Conservation (phyloP, 2,329 filamentous ascomycete species). For the Monosporascus ibericus region DNA sequence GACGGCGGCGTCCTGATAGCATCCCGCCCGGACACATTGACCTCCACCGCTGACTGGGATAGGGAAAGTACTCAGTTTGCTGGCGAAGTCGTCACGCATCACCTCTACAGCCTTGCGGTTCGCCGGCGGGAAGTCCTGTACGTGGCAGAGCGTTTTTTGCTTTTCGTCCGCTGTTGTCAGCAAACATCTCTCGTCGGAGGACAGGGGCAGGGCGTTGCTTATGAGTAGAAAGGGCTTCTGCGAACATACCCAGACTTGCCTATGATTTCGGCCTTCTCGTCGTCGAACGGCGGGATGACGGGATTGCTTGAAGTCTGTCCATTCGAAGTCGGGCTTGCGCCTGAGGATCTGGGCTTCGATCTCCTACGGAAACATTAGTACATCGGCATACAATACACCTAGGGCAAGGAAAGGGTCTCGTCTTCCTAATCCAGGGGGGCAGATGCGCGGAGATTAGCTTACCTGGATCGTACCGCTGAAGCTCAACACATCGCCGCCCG, state of each 20-base stretch:
- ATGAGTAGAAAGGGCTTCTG: too few species aligned
- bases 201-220: too few species aligned
- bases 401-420: too few species aligned
- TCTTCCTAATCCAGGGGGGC: too few species aligned
- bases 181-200: neutral
- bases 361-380: constrained; percentile 2
- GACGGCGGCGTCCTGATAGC: constrained; percentile 2
- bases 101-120: neutral
- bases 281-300: too few species aligned
- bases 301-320: constrained; percentile 2
- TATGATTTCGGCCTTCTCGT: too few species aligned
- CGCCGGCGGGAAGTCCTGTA: constrained; percentile 5
- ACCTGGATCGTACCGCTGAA: constrained; percentile 10
- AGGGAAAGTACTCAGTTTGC: too few species aligned
- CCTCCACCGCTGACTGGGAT: neutral
- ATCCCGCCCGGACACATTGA: constrained; percentile 3
- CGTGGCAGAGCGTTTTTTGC: constrained; percentile 6
- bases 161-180: neutral
- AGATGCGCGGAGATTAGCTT: neutral
- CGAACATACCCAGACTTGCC: too few species aligned
- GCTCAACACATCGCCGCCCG: constrained; percentile 1
- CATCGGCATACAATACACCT: too few species aligned
- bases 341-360: constrained; percentile 6
- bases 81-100: neutral
- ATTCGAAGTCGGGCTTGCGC: constrained; percentile 5